Conservation (phyloP, 2,329 filamentous ascomycete species). For the Lomentospora prolificans region DNA sequence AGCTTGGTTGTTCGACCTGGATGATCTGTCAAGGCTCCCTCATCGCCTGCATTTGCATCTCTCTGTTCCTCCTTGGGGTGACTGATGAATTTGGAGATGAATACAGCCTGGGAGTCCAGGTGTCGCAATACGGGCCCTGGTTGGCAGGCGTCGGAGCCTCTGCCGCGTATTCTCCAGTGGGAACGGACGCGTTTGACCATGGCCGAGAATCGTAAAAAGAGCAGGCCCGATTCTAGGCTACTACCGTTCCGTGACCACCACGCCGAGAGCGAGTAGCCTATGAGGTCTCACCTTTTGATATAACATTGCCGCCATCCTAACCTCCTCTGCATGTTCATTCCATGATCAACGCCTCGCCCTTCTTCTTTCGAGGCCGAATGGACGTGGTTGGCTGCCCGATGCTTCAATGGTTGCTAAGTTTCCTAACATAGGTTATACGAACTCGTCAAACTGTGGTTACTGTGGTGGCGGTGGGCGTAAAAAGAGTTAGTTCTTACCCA, state of each 20-base stretch:
- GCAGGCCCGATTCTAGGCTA: background rate
- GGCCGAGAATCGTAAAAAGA: background rate
- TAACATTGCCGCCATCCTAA: background rate
- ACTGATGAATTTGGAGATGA: background rate
- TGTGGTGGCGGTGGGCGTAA: conserved; percentile 32
- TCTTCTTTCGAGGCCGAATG: background rate
- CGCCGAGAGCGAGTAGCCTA: background rate
- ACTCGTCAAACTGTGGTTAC: conserved; percentile 43
- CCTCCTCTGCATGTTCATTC: background rate
- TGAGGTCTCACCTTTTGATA: background rate
- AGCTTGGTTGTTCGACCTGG: conserved; percentile 8
- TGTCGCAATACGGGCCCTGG: background rate
- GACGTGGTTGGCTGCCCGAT: background rate
- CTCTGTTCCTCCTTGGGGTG: background rate
- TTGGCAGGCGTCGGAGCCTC: background rate
- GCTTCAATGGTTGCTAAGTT: background rate
- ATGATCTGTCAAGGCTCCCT: background rate
- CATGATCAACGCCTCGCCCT: background rate
- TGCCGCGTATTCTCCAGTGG: background rate
- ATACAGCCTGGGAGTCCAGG: background rate
- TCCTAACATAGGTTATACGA: conserved; percentile 34
- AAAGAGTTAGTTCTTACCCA: conserved; percentile 40
- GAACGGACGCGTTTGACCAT: background rate
- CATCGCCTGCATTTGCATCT: background rate
- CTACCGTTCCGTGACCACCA: background rate